Base-by-base conservation (phyloP, 495 filamentous ascomycete species). In the Tuber microsphaerosporum region DNA sequence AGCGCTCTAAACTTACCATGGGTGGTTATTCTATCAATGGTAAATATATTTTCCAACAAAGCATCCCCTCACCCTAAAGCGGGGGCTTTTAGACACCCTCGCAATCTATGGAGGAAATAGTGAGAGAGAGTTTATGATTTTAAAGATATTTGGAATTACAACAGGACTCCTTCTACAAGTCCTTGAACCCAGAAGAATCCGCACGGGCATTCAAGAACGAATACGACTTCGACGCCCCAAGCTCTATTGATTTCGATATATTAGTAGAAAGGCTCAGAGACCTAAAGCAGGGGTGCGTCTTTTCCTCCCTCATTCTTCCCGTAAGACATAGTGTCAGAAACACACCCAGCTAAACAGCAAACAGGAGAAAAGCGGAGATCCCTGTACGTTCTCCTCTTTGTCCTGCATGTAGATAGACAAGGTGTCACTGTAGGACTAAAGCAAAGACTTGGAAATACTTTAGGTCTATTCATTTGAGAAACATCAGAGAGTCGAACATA, bases 1-100 rank as follows among this genome's bases (percentile, higher is more conserved):
- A 90, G 87, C 74, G 91, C 92, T 75, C 84, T 99, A 79, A 97
- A 94, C 84, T 86, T 98, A 72, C 95, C 95, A 68, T 99, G 95
- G 95, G 95, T 99, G 48, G 93, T 97, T 43, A 97, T 99, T 83
- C 84, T 99, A 77, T 94, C 93, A 45, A 97, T 99, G 89, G 94
- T 97, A 88, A 76, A 73, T 44, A 56, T 71, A 70, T 70, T n/a
- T 37, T 61, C 46, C 70, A 34, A 65, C 10, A 31, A 31, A 31
- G 7, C 31, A 65, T 9, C 26, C 26, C 56, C 14, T 16, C 14
- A 8, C 4, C 26, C 31, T 7, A 34, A 65, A 65, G 56, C 6
- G 56, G 56, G 56, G 26, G 10, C 4, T 34, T 31, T 65, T 6
- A 16, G 31, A n/a, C 43, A 46, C 71, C 39, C 34, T 7, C 31